phyloP scores from a whole-genome alignment of 108 stramenopile species.

The Epithemia pelagica region DNA sequence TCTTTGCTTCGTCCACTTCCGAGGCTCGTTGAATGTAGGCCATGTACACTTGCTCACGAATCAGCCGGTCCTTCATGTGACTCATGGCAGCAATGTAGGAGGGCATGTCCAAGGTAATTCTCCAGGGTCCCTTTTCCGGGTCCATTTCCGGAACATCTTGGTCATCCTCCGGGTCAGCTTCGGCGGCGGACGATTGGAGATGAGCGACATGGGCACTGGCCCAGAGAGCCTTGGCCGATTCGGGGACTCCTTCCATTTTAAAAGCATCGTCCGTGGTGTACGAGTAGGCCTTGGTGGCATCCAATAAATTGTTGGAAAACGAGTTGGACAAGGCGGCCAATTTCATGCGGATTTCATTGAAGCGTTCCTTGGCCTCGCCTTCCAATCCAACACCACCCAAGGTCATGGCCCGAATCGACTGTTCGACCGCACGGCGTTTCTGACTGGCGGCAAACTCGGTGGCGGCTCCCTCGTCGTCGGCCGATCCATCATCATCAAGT shows the following conservation, averaged over 20 bases:
- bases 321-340: conserved; percentile 80
- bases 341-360: conserved; percentile 91
- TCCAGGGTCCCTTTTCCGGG: conserved; percentile 85
- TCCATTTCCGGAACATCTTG: conserved; percentile 61
- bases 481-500: conserved; percentile 20
- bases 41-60: conserved; percentile 89
- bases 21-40: conserved; percentile 85
- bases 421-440: conserved; percentile 77
- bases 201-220: conserved; percentile 60
- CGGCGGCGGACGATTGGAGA: conserved; percentile 32
- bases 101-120: conserved; percentile 90
- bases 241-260: conserved; percentile 85
- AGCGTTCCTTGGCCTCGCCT: conserved; percentile 80
- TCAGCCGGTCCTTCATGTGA: conserved; percentile 72
- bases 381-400: conserved; percentile 90
- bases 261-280: conserved; percentile 58
- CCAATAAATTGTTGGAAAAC: conserved; percentile 95
- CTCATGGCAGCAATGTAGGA: conserved; percentile 92
- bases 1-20: conserved; percentile 47
- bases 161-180: conserved; percentile 28
- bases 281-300: conserved; percentile 91
- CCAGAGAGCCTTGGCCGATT: conserved; percentile 86
- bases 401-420: conserved; percentile 72
- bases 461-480: neutral
- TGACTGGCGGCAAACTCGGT: conserved; percentile 50